Evolutionary conservation across 805 yeast species (phyloP).

Genomic region (Candida nitratophila): DNA sequence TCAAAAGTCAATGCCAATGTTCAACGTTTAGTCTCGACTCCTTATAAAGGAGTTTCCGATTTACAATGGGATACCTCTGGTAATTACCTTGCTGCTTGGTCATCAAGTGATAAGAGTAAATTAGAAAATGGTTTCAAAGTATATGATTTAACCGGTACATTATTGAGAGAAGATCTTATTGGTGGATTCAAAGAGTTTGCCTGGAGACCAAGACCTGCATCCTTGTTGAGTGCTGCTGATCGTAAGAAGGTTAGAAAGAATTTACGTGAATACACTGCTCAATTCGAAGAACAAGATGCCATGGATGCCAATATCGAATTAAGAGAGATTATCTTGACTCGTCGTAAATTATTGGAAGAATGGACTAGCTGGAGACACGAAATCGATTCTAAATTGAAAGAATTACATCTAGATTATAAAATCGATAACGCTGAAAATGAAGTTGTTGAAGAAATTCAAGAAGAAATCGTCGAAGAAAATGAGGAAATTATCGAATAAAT

Average conservation of each 20-base stretch:
- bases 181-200: constrained; percentile 82
- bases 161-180: constrained; percentile 66
- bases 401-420: constrained; percentile 37
- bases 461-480: constrained; percentile 63
- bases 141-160: constrained; percentile 75
- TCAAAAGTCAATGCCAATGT: constrained; percentile 47
- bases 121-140: constrained; percentile 88
- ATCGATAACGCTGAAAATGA: constrained; percentile 43
- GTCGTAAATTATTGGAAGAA: constrained; percentile 74
- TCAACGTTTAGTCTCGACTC: constrained; percentile 54
- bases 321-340: constrained; percentile 78
- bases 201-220: constrained; percentile 97
- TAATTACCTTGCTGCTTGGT: constrained; percentile 81
- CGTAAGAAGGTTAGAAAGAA: constrained; percentile 87
- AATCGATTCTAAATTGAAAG: constrained; percentile 40
- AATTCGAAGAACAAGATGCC: constrained; percentile 90
- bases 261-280: constrained; percentile 81
- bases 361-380: constrained; percentile 77
- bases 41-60: constrained; percentile 73
- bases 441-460: constrained; percentile 71
- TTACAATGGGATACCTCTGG: constrained; percentile 96
- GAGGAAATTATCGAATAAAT: constrained; percentile 54
- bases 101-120: constrained; percentile 77
- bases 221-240: constrained; percentile 68
- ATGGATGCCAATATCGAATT: constrained; percentile 93